phyloP scores from a whole-genome alignment of 208 protist species.

The Balamuthia mandrillaris region DNA sequence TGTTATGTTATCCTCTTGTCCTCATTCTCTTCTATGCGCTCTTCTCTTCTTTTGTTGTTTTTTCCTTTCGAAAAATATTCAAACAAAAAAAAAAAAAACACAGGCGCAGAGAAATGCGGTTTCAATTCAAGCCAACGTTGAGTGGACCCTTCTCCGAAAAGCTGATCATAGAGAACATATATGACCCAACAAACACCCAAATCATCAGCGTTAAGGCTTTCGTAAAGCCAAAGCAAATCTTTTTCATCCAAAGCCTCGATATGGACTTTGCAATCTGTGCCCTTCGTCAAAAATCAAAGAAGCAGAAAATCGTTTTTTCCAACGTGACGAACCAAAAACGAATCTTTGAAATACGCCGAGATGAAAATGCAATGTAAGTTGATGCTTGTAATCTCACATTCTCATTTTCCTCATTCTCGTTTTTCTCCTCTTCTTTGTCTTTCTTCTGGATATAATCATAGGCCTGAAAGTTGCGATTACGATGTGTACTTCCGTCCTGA shows the following conservation, averaged over 20 bases:
- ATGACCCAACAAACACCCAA: constrained; percentile 55
- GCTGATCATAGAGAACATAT: constrained; percentile 64
- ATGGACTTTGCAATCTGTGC: constrained; percentile 56
- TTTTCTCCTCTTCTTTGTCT: neutral
- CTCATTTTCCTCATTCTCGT: neutral
- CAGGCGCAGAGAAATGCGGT: constrained; percentile 55
- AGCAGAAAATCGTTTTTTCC: constrained; percentile 45
- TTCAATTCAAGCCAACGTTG: constrained; percentile 65
- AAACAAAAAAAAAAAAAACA: too few relatives aligned
- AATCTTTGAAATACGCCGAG: constrained; percentile 43
- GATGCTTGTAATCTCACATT: neutral
- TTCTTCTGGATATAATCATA: neutral
- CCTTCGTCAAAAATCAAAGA: constrained; percentile 28
- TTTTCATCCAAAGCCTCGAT: constrained; percentile 50
- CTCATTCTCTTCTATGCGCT: too few relatives aligned
- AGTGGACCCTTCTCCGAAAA: constrained; percentile 57
- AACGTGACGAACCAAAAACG: constrained; percentile 48
- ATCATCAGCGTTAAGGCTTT: constrained; percentile 54
- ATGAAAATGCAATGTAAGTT: neutral
- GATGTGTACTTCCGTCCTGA: constrained; percentile 48
- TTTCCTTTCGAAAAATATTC: too few relatives aligned
- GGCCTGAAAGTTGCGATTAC: constrained; percentile 38
- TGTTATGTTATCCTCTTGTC: too few relatives aligned
- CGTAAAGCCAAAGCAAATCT: constrained; percentile 46
- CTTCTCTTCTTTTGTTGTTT: too few relatives aligned